phyloP scores from a whole-genome alignment of 2,329 filamentous ascomycete genomes.

The Aspergillus aculeatinus region DNA sequence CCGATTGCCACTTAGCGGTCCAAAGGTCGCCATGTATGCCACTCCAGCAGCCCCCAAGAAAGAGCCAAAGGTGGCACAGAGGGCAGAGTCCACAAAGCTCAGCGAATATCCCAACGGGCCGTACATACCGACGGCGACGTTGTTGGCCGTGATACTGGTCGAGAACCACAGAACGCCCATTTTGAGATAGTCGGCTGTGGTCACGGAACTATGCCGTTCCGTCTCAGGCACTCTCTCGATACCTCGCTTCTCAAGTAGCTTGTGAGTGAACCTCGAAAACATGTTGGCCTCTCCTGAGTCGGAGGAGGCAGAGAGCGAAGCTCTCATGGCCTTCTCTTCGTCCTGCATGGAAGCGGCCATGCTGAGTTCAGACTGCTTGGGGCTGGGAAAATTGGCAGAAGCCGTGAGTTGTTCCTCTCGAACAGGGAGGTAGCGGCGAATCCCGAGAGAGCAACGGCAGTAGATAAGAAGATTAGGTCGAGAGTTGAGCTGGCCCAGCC shows the following conservation, averaged over 20 bases:
- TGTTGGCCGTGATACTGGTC: conserved; percentile 31
- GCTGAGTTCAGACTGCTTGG: not conserved
- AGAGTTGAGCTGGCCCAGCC: not conserved
- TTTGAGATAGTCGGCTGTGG: conserved; percentile 21
- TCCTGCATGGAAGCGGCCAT: conserved; percentile 4
- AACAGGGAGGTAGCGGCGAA: not conserved
- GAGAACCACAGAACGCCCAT: conserved; percentile 27
- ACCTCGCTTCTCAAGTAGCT: conserved; percentile 49
- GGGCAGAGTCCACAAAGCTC: conserved; percentile 32
- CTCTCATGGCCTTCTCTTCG: conserved; percentile 4
- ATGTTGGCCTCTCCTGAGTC: not conserved
- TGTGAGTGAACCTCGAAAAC: not conserved
- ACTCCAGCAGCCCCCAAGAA: conserved; percentile 27
- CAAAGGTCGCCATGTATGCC: conserved; percentile 36
- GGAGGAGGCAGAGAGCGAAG: not conserved
- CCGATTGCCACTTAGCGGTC: conserved; percentile 33
- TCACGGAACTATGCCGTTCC: conserved; percentile 48
- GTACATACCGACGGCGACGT: conserved; percentile 33
- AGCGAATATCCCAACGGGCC: conserved; percentile 34
- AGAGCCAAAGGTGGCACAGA: conserved; percentile 28
- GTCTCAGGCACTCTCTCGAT: conserved; percentile 54
- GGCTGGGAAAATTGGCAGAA: not conserved
- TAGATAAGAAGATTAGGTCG: not conserved
- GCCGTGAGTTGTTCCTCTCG: not conserved
- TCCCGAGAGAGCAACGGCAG: not conserved